Percentiles rank a stretch among this genome's conserved stretches.
phyloP scores from a whole-genome alignment of 768 basidiomycete species.

The Astraeus odoratus region DNA sequence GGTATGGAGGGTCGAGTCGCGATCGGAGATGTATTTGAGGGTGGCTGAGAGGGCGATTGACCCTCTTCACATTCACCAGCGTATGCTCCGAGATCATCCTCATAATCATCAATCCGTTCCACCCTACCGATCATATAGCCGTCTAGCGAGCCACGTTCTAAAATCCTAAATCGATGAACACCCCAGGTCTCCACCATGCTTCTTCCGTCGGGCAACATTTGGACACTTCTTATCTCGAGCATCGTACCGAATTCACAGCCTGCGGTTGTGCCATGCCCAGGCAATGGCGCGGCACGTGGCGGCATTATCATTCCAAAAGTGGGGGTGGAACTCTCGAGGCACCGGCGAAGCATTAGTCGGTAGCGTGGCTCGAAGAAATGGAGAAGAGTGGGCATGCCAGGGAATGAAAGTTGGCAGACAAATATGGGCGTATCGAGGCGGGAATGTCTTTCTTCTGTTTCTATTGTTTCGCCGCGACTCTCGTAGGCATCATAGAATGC shows the following conservation, averaged over 20 bases:
- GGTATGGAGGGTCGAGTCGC: conserved; percentile 2
- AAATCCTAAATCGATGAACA: conserved; percentile 69
- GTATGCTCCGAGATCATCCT: conserved; percentile 28
- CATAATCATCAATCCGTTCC: conserved; percentile 46
- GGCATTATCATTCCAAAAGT: conserved; percentile 93
- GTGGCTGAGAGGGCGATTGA: conserved; percentile 11
- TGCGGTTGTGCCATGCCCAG: conserved; percentile 12
- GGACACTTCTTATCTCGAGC: conserved; percentile 80
- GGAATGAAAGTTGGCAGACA: conserved; percentile 84
- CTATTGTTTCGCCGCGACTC: conserved; percentile 57
- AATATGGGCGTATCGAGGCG: conserved; percentile 88
- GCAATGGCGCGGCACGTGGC: conserved; percentile 30
- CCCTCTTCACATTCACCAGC: conserved; percentile 9
- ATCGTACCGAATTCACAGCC: conserved; percentile 78
- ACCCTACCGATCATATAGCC: conserved; percentile 86
- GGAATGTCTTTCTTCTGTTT: conserved; percentile 70
- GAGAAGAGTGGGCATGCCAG: conserved; percentile 80
- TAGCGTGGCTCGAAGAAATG: conserved; percentile 96
- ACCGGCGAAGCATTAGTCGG: conserved; percentile 94
- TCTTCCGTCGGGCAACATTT: conserved; percentile 84
- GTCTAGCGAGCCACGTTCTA: conserved; percentile 79
- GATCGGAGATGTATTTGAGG: conserved; percentile 5
- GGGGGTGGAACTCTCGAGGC: conserved; percentile 70
- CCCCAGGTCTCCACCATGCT: conserved; percentile 79
- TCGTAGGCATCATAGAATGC: conserved; percentile 62